phyloP scores from a whole-genome alignment of 331 rosid species.

The Rosa hybrid region DNA sequence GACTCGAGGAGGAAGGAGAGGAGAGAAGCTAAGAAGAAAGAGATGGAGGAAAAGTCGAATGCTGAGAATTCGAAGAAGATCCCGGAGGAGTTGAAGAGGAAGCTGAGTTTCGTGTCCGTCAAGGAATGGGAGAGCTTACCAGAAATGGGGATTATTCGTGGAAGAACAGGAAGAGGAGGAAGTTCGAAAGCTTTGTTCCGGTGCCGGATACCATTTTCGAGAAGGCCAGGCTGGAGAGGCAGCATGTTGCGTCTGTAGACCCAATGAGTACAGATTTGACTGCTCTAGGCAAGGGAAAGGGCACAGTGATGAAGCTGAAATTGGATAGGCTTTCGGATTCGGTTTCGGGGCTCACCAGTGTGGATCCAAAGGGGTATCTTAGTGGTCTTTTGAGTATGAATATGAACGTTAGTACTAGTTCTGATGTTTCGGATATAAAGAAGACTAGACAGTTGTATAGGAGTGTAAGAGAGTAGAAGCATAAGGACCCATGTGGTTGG shows the following conservation, averaged over 20 bases:
- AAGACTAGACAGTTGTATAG: conserved; percentile 69
- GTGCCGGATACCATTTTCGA: conserved; percentile 85
- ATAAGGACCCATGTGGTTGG: conserved; percentile 79
- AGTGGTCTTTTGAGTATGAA: conserved; percentile 77
- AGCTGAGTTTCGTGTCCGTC: background rate
- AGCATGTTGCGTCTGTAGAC: conserved; percentile 69
- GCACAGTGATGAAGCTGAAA: conserved; percentile 63
- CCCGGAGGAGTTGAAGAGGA: background rate
- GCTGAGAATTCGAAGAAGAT: background rate
- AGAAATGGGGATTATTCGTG: conserved; percentile 78
- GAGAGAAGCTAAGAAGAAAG: background rate
- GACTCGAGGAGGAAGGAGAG: background rate
- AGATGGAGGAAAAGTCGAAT: background rate
- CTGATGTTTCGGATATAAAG: conserved; percentile 68
- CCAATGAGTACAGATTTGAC: conserved; percentile 89
- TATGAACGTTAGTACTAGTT: conserved; percentile 71
- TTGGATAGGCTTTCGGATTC: conserved; percentile 74
- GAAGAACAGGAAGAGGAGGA: conserved; percentile 69
- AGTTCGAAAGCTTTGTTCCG: conserved; percentile 83
- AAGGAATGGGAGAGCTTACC: conserved; percentile 11
- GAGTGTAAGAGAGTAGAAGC: conserved; percentile 78
- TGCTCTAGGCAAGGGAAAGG: conserved; percentile 78
- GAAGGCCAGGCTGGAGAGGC: conserved; percentile 83
- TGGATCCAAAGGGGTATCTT: conserved; percentile 74
- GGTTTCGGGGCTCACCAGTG: conserved; percentile 71